Evolutionary conservation across 768 basidiomycete genomes (phyloP), one percentile per base, ranked within the genome.

Genomic region (Suillus occidentalis): DNA sequence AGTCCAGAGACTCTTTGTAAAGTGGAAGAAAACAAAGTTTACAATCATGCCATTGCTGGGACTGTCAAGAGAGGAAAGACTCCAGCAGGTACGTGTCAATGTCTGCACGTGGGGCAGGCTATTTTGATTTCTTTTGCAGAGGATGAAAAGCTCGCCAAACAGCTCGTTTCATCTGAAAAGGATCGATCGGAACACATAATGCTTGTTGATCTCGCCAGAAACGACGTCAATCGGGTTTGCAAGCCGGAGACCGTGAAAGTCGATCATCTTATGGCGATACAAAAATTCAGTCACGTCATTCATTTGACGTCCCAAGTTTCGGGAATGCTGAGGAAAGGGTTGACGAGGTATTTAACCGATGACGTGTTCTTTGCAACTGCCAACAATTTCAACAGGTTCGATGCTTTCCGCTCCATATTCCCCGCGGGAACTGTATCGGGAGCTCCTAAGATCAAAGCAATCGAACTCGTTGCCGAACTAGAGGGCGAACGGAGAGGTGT

Each of bases 361-460:
- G 4, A 18, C 64, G 22, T 43, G 14, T 45, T 40, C 5, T 8
- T 20, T 18, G 31, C 52, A 63, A 34, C 14, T 62, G 63, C 22
- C 66, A 28, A 63, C 64, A 2, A 20, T 66, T 63, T 59, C 62
- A 60, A 25, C 69, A 96, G 96, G 68, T 99, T 98, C 72, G 97
- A 99, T 74, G 97, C 97, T 0, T 99, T 99, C 85, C 88, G 97
- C 12, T 98, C 97, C 28, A 99, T 99, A 68, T 99, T 99, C 82
- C 97, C 97, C 2, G 96, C 97, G 20, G 97, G 97, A 0, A 99
- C 97, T 3, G 97, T 99, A 31, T 98, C 97, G 1, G 97, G 97
- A 28, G 97, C 97, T 39, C 97, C 97, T 2, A 99, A 99, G 79
- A 96, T 99, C 77, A 97, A 97, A 75, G 97, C 97, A 1, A 94